Evolutionary conservation across 2,329 filamentous ascomycete genomes (phyloP).

Genomic region (Fusarium continuum): DNA sequence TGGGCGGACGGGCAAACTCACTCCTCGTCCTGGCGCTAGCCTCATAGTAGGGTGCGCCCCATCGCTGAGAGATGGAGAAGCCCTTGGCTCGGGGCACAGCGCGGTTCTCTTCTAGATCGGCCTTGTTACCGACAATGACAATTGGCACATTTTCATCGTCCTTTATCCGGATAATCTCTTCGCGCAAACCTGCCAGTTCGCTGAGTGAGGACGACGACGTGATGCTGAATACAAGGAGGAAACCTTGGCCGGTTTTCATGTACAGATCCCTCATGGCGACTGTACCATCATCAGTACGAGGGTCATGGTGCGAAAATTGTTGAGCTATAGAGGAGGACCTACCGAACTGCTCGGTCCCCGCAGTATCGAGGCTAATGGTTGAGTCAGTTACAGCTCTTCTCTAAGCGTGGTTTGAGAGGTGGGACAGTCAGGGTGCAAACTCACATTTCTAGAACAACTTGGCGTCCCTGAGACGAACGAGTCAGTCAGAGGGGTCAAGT

Average conservation of each 20-base stretch:
- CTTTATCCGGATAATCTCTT: conserved; percentile 92
- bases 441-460: conserved; percentile 90
- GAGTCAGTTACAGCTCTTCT: conserved; percentile 33
- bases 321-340: conserved; percentile 50
- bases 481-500: conserved; percentile 44
- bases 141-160: conserved; percentile 86
- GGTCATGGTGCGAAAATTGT: conserved; percentile 15
- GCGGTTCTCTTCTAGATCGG: conserved; percentile 86
- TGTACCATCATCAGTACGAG: conserved; percentile 45
- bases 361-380: conserved; percentile 77
- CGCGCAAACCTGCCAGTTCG: conserved; percentile 81
- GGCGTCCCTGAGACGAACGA: conserved; percentile 70
- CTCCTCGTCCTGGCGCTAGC: conserved; percentile 81
- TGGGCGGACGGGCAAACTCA: conserved; percentile 51
- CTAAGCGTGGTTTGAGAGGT: conserved; percentile 25
- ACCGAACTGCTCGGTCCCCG: conserved; percentile 94
- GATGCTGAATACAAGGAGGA: conserved; percentile 91
- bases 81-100: conserved; percentile 80
- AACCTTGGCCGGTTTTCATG: conserved; percentile 93
- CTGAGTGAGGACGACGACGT: conserved; percentile 84
- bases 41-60: conserved; percentile 92
- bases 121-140: conserved; percentile 92
- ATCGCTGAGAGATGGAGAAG: conserved; percentile 85
- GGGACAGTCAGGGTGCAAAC: conserved; percentile 41
- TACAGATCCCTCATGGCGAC: conserved; percentile 80